Evolutionary conservation across 2,329 filamentous ascomycete genomes (phyloP).

Genomic region (Talaromyces sp.): DNA sequence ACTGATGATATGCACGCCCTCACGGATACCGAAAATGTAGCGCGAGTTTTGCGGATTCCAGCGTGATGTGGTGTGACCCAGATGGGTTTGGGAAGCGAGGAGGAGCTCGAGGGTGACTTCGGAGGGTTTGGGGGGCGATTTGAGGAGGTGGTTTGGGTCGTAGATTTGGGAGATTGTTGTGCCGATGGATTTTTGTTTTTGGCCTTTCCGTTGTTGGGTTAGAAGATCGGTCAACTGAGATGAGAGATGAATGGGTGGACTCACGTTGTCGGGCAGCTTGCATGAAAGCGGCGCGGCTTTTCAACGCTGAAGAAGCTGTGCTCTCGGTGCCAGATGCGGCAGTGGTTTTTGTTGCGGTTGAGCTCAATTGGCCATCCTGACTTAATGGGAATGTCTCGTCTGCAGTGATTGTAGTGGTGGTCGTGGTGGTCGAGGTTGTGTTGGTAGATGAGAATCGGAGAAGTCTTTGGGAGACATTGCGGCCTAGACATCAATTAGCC

Average conservation of each 20-base stretch:
- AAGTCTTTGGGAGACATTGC: slow-evolving; percentile 35
- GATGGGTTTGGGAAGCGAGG: slow-evolving; percentile 79
- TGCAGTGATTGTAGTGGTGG: slow-evolving; percentile 12
- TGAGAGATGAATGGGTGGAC: slow-evolving; percentile 3
- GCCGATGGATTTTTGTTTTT: slow-evolving; percentile 34
- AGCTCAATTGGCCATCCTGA: background rate
- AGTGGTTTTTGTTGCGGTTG: slow-evolving; percentile 14
- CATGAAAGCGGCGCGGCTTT: slow-evolving; percentile 19
- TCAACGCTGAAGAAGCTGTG: background rate
- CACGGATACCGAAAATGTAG: slow-evolving; percentile 88
- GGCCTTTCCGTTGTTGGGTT: slow-evolving; percentile 22
- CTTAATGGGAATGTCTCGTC: background rate
- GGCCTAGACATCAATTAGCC: slow-evolving; percentile 27
- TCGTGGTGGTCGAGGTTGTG: slow-evolving; percentile 27
- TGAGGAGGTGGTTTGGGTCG: slow-evolving; percentile 45
- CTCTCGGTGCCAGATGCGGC: background rate
- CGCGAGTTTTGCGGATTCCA: slow-evolving; percentile 94
- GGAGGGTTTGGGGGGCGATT: slow-evolving; percentile 69
- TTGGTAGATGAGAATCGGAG: slow-evolving; percentile 36
- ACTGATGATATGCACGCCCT: slow-evolving; percentile 88
- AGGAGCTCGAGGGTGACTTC: slow-evolving; percentile 89
- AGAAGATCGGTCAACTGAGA: background rate
- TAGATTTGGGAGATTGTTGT: slow-evolving; percentile 28
- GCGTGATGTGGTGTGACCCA: slow-evolving; percentile 83
- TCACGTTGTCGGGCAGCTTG: slow-evolving; percentile 26